Percentiles rank a stretch among this genome's conserved stretches.
phyloP scores from a whole-genome alignment of 768 basidiomycete genomes.

The Mycena polygramma region DNA sequence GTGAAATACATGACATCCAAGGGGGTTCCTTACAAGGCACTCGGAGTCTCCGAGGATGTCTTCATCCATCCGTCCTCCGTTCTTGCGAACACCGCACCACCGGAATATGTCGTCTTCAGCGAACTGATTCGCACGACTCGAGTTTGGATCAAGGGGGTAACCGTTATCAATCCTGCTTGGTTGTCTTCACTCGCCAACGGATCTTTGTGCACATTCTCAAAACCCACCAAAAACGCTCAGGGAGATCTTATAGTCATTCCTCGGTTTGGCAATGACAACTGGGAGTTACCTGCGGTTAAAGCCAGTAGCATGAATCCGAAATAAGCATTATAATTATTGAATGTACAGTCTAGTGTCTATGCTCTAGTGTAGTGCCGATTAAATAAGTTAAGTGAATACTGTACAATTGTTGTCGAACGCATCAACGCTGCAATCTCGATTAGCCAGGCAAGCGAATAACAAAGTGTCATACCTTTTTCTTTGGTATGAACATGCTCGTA shows the following conservation, averaged over 20 bases:
- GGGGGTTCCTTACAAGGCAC: constrained; percentile 85
- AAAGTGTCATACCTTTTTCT: constrained; percentile 49
- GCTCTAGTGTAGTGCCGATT: constrained; percentile 2
- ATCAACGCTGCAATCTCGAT: constrained; percentile 12
- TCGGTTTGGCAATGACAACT: constrained; percentile 85
- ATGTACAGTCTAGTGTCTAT: constrained; percentile 20
- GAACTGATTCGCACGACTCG: constrained; percentile 84
- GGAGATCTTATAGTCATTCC: constrained; percentile 85
- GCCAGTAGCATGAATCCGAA: constrained; percentile 42
- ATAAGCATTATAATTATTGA: constrained; percentile 33
- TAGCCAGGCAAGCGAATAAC: too few species aligned
- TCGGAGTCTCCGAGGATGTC: constrained; percentile 88
- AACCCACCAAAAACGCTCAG: constrained; percentile 77
- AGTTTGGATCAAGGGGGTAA: constrained; percentile 88
- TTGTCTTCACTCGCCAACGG: constrained; percentile 81
- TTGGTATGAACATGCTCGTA: constrained; percentile 73
- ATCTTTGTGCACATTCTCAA: constrained; percentile 91
- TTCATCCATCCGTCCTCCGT: constrained; percentile 94
- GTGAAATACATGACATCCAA: constrained; percentile 80
- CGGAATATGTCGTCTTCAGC: constrained; percentile 88
- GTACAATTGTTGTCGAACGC: constrained; percentile 13
- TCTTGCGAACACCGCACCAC: constrained; percentile 75
- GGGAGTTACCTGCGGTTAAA: constrained; percentile 87
- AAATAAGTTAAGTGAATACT: constrained; percentile 12
- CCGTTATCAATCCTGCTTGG: constrained; percentile 91